A percentile compares a stretch with the other conserved stretches of the same genome.
Evolutionary conservation across 139 green algal species (phyloP).

Genomic region (Picochlorum sp.): DNA sequence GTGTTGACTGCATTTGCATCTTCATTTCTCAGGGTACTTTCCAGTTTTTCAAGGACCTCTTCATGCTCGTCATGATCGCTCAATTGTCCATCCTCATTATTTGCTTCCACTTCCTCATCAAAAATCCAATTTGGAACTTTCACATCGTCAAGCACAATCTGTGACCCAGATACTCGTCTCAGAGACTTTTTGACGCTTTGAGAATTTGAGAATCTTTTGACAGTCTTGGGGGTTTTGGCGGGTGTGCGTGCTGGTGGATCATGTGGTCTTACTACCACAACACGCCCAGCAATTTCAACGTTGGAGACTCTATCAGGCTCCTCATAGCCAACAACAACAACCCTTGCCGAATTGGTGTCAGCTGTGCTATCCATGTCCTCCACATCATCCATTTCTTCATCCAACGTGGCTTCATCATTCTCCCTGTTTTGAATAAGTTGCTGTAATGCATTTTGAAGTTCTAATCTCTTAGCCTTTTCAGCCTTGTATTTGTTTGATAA

Average conservation of each 20-base stretch:
- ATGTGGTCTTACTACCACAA: conserved; percentile 21
- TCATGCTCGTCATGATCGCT: background rate
- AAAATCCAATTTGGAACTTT: conserved; percentile 24
- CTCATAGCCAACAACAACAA: conserved; percentile 13
- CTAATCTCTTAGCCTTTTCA: conserved; percentile 8
- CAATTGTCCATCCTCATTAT: background rate
- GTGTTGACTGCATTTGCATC: background rate
- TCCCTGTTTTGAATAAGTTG: conserved; percentile 17
- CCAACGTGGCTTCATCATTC: conserved; percentile 1
- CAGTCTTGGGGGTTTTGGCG: background rate
- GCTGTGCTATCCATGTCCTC: background rate
- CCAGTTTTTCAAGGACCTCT: background rate
- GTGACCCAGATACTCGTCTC: background rate
- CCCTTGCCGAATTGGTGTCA: background rate
- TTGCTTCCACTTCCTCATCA: background rate
- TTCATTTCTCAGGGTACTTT: background rate
- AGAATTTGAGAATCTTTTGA: background rate
- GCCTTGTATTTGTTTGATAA: conserved; percentile 9
- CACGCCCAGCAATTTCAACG: conserved; percentile 11
- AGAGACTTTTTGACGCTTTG: background rate
- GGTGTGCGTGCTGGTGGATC: background rate
- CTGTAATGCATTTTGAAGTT: conserved; percentile 24
- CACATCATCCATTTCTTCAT: conserved; percentile 1
- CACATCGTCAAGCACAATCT: conserved; percentile 13
- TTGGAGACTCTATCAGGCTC: background rate